Evolutionary conservation across 257 asterid genomes (phyloP).

Genomic region (Nicotiana noctiflora): DNA sequence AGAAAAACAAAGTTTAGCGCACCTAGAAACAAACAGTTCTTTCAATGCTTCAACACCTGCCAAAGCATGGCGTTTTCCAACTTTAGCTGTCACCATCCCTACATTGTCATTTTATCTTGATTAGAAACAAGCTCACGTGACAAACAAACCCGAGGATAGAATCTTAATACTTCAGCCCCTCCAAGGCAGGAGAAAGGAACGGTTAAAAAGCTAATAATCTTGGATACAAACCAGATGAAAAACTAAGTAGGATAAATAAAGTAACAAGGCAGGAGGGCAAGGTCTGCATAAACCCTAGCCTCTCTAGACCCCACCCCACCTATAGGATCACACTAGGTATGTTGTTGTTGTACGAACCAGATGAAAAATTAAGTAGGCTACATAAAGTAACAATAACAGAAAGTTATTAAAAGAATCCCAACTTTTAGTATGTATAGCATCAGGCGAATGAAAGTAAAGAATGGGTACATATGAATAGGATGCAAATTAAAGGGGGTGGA

Average conservation of each 20-base stretch:
- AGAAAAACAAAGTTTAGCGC: constrained; percentile 14
- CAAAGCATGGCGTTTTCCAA: constrained; percentile 93
- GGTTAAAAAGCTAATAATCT: background rate
- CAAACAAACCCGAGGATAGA: background rate
- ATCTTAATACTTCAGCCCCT: background rate
- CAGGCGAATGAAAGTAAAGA: background rate
- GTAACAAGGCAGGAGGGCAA: no score
- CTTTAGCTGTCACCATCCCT: constrained; percentile 95
- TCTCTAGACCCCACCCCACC: no score
- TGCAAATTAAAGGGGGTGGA: no score
- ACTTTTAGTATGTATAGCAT: background rate
- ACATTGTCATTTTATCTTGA: constrained; percentile 24
- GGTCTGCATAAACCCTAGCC: no score
- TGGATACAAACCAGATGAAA: background rate
- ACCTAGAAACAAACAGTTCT: constrained; percentile 77
- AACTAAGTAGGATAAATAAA: background rate
- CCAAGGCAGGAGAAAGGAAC: background rate
- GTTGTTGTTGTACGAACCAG: background rate
- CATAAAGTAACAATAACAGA: background rate
- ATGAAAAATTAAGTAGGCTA: background rate
- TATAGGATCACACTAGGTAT: no score
- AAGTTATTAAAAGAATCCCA: background rate
- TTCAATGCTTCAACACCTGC: constrained; percentile 83
- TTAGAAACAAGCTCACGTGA: background rate
- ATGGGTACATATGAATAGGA: background rate